Evolutionary conservation across 495 filamentous ascomycete species (phyloP).

Genomic region (Geoglossum glabrum): DNA sequence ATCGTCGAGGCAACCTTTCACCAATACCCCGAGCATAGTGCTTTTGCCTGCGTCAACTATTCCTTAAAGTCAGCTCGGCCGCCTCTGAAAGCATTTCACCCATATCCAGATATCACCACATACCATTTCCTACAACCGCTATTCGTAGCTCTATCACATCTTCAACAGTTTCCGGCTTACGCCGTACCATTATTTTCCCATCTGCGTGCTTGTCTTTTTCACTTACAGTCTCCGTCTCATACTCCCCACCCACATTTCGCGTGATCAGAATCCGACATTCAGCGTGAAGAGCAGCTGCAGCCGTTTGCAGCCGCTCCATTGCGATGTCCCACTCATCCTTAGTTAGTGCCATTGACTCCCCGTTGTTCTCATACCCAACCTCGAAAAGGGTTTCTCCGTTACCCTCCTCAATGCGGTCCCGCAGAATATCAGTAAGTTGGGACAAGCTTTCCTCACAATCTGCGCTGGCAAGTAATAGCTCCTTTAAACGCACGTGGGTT

Average conservation of each 20-base stretch:
- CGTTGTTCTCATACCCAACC: conserved; percentile 77
- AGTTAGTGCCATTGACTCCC: conserved; percentile 71
- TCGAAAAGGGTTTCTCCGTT: conserved; percentile 86
- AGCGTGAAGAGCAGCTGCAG: conserved; percentile 43
- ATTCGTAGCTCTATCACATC: conserved; percentile 91
- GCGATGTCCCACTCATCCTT: conserved; percentile 65
- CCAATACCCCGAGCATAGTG: conserved; percentile 89
- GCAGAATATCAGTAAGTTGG: conserved; percentile 38
- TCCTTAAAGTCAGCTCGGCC: background rate
- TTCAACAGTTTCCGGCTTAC: conserved; percentile 50
- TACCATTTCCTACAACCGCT: conserved; percentile 86
- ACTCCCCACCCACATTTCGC: conserved; percentile 65
- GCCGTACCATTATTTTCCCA: conserved; percentile 71
- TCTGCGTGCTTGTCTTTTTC: conserved; percentile 50
- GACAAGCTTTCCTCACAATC: conserved; percentile 39
- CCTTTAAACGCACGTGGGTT: conserved; percentile 45
- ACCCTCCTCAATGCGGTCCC: conserved; percentile 57
- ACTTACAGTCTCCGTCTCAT: conserved; percentile 38
- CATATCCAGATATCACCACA: conserved; percentile 3
- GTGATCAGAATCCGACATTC: conserved; percentile 68
- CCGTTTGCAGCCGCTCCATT: conserved; percentile 41
- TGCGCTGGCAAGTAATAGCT: conserved; percentile 46
- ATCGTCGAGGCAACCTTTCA: conserved; percentile 90
- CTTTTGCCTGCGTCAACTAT: conserved; percentile 88
- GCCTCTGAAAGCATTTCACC: background rate